Base-by-base conservation (phyloP, 169 alveolate genomes). In the Cryptosporidium parvum region DNA sequence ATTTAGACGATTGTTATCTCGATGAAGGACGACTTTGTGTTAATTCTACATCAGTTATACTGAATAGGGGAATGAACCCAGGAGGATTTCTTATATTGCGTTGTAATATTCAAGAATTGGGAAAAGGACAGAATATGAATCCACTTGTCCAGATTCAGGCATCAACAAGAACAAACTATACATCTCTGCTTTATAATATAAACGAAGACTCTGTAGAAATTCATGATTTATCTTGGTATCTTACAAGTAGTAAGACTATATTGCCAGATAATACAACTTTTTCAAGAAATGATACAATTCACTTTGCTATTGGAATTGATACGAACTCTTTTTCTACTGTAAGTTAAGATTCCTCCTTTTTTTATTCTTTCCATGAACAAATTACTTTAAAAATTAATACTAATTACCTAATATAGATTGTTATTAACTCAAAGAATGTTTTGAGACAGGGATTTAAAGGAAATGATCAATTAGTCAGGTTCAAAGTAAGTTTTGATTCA, bases 11-110 rank as follows among this genome's bases (percentile, higher is more conserved):
- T 2, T 80, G 89, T n/a, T 26, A 31, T 31, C 37, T 80, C 14
- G 75, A 80, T 42, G 89, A 80, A 39, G 89, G 89, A 39, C 73
- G 75, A 14, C 48, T 80, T 4, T 80, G 89, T 45, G 75, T 80
- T 1, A 65, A 80, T 33, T n/a, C 89, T 12, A 61, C 89, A 42
- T 80, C 73, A 23, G 69, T 80, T 10, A 42, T 44, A 62, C 26
- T 80, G 21, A 80, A 65, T 35, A 59, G 75, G 65, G 89, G 89
- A 21, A 42, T 80, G 75, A 80, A 80, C 62, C 89, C 89, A 4
- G 89, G 89, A 29, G 75, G 89, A 7, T 80, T 62, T 31, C 51
- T 80, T 7, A 37, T 62, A 45, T 12, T 80, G 33, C 65, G 75
- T 21, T 80, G 89, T 33, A 16, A 26, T 2, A 42, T 80, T 42